Conservation (phyloP, 2,329 filamentous ascomycete species). For the Rhytidhysteron rufulum region DNA sequence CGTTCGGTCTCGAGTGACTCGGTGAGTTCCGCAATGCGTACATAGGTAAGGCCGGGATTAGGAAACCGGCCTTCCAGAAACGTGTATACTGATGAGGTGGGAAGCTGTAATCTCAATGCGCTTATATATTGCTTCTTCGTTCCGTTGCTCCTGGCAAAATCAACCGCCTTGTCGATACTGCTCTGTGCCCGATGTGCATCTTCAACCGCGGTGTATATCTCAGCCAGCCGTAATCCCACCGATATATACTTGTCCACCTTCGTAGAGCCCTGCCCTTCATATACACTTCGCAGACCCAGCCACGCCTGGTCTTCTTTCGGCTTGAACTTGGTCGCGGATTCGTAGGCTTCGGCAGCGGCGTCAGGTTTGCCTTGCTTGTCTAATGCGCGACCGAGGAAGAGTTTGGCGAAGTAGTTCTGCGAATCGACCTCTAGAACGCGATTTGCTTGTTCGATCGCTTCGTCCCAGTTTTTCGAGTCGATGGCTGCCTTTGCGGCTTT, state of each 20-base stretch:
- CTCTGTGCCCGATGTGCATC: conserved; percentile 57
- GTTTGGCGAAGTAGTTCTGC: conserved; percentile 77
- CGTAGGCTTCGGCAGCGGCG: conserved; percentile 74
- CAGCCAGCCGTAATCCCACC: conserved; percentile 68
- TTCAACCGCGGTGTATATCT: conserved; percentile 66
- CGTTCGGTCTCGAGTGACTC: conserved; percentile 84
- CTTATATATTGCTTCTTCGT: conserved; percentile 69
- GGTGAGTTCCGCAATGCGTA: conserved; percentile 74
- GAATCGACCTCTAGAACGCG: conserved; percentile 68
- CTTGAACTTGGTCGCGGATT: conserved; percentile 66
- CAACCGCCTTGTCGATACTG: conserved; percentile 74
- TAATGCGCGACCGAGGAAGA: conserved; percentile 83
- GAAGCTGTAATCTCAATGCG: conserved; percentile 72
- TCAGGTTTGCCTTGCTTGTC: conserved; percentile 71
- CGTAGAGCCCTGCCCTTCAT: conserved; percentile 68
- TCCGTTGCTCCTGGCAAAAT: conserved; percentile 69
- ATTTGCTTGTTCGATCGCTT: conserved; percentile 66
- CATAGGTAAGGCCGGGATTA: conserved; percentile 75
- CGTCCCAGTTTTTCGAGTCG: conserved; percentile 73
- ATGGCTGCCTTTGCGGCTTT: conserved; percentile 78
- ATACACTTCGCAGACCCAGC: conserved; percentile 84
- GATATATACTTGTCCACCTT: conserved; percentile 72
- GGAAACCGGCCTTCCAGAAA: conserved; percentile 80
- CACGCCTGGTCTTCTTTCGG: conserved; percentile 77
- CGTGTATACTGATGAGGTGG: conserved; percentile 74